A percentile compares a stretch with the other conserved stretches of the same genome.
Conservation (phyloP, 2,329 filamentous ascomycete genomes). For the Claviceps lovelessii region DNA sequence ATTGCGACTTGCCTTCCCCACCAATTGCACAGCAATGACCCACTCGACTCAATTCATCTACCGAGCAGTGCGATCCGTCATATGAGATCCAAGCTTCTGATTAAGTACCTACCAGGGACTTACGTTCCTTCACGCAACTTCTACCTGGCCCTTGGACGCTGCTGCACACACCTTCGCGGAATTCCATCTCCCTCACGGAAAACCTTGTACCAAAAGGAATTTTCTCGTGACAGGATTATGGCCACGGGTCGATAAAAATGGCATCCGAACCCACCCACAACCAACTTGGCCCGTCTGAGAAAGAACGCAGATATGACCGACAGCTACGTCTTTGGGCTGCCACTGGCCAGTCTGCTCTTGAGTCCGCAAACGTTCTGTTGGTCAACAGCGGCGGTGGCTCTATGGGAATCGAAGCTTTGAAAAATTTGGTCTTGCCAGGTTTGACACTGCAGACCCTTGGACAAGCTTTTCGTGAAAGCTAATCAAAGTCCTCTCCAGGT, state of each 20-base stretch:
- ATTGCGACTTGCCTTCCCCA: neutral
- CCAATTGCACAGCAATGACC: neutral
- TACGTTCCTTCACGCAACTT: neutral
- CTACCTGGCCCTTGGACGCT: neutral
- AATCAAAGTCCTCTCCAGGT: conserved; percentile 30
- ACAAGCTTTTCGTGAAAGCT: neutral
- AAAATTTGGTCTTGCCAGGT: conserved; percentile 92
- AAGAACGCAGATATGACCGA: conserved; percentile 75
- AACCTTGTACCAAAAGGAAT: neutral
- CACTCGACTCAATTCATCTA: neutral
- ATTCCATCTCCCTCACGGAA: neutral
- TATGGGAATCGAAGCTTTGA: conserved; percentile 78
- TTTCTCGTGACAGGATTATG: neutral
- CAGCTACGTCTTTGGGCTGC: conserved; percentile 93
- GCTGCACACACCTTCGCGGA: neutral
- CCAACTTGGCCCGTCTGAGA: conserved; percentile 41
- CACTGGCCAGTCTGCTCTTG: conserved; percentile 75
- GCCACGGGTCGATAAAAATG: neutral
- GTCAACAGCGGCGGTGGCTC: conserved; percentile 79
- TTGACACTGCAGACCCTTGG: conserved; percentile 6
- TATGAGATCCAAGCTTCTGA: neutral
- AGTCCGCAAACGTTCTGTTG: conserved; percentile 80
- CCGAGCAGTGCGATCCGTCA: neutral
- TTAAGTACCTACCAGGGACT: neutral
- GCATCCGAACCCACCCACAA: conserved; percentile 10